Percentiles rank a stretch among this genome's conserved stretches.
These are phyloP conservation scores for Kluyveromyces dobzhanskii DNA, from an alignment of 805 yeast genomes.

Conservation along the genomic window DNA sequence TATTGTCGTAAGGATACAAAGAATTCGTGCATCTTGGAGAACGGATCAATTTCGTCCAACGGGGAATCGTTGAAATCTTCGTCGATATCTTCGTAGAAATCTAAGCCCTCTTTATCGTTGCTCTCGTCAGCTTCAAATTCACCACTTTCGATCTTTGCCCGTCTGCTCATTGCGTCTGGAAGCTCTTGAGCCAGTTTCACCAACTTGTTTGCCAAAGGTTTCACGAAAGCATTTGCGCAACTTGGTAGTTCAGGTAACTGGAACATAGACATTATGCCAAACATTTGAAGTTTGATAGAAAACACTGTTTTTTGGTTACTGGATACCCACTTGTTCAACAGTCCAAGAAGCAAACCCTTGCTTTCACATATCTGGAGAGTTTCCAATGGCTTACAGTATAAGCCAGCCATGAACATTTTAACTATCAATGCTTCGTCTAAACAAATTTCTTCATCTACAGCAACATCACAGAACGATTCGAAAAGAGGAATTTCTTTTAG, in stretches of 20 bases:
- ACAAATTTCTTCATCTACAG: constrained; percentile 29
- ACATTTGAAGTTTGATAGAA: constrained; percentile 63
- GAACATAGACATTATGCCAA: constrained; percentile 54
- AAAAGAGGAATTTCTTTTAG: constrained; percentile 27
- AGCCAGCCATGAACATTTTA: constrained; percentile 53
- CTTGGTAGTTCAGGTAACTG: constrained; percentile 34
- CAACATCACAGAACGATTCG: constrained; percentile 16
- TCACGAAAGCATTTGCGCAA: constrained; percentile 29
- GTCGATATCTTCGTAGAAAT: constrained; percentile 51
- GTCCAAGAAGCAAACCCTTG: constrained; percentile 35
- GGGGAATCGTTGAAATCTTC: constrained; percentile 76
- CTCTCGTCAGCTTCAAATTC: constrained; percentile 28
- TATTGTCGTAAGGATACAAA: constrained; percentile 40
- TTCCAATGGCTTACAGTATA: constrained; percentile 52
- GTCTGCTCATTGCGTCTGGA: constrained; percentile 63
- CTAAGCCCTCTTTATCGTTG: constrained; percentile 35
- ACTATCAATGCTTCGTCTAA: constrained; percentile 38
- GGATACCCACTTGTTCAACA: constrained; percentile 61
- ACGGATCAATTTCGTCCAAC: constrained; percentile 66
- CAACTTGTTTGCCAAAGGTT: constrained; percentile 45
- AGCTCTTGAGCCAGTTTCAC: constrained; percentile 46
- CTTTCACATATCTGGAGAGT: constrained; percentile 47
- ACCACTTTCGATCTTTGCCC: constrained; percentile 52
- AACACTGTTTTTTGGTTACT: constrained; percentile 56
- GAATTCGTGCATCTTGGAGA: constrained; percentile 51